Conservation (phyloP, 371 early-diverging fungal genomes). For the Rhizopus sp. region DNA sequence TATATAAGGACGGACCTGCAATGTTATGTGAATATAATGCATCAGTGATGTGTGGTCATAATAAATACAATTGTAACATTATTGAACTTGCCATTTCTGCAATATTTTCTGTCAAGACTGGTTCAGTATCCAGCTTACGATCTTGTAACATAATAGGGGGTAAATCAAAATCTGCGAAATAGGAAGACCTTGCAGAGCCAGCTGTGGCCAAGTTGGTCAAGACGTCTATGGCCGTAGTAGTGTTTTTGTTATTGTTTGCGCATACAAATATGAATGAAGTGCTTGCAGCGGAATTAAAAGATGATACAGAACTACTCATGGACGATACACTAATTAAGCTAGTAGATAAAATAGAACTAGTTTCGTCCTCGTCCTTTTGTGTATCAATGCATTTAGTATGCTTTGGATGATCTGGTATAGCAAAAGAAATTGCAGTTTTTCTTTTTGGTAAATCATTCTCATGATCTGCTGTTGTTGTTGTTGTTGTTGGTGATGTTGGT, state of each 20-base stretch:
- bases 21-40: background rate
- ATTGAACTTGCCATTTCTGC: slow-evolving; percentile 50
- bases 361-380: slow-evolving; percentile 14
- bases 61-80: background rate
- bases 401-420: slow-evolving; percentile 7
- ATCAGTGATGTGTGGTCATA: background rate
- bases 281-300: slow-evolving; percentile 3
- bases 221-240: slow-evolving; percentile 26
- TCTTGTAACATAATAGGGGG: slow-evolving; percentile 42
- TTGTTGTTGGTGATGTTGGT: background rate
- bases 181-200: background rate
- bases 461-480: background rate
- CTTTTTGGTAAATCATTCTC: slow-evolving; percentile 2
- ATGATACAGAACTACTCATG: slow-evolving; percentile 7
- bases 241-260: background rate
- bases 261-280: slow-evolving; percentile 5
- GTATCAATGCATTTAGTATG: background rate
- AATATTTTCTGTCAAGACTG: slow-evolving; percentile 46
- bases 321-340: slow-evolving; percentile 2
- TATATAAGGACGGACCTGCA: slow-evolving; percentile 49
- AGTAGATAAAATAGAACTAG: slow-evolving; percentile 19
- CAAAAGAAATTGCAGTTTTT: slow-evolving; percentile 17
- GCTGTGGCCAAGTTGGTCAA: background rate
- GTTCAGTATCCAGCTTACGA: slow-evolving; percentile 44
- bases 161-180: slow-evolving; percentile 21